phyloP scores from a whole-genome alignment of 768 basidiomycete genomes.

The Tylopilus balloui region DNA sequence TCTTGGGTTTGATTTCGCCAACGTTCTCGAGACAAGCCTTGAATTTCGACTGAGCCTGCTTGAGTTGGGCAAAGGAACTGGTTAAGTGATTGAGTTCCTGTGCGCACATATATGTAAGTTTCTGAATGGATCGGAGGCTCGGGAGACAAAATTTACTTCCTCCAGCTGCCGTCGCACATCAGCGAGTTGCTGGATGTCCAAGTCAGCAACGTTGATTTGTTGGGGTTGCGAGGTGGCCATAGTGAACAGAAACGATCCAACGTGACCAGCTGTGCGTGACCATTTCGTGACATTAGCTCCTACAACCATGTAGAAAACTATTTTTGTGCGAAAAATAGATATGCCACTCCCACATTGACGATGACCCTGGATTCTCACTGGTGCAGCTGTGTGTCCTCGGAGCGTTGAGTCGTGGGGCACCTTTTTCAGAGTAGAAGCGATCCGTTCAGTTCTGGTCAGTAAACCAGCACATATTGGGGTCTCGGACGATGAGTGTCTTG shows the following conservation, averaged over 20 bases:
- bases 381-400: no score
- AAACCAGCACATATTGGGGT: no score
- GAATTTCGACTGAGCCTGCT: slow-evolving; percentile 92
- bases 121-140: neutral
- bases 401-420: no score
- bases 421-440: no score
- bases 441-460: no score
- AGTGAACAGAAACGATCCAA: neutral
- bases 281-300: slow-evolving; percentile 3
- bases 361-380: no score
- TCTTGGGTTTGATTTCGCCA: slow-evolving; percentile 64
- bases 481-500: no score
- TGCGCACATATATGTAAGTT: neutral
- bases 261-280: slow-evolving; percentile 12
- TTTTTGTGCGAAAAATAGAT: no score
- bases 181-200: slow-evolving; percentile 80
- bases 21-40: slow-evolving; percentile 80
- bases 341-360: no score
- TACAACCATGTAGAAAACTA: no score
- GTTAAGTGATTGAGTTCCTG: slow-evolving; percentile 93
- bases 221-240: slow-evolving; percentile 50
- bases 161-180: slow-evolving; percentile 92
- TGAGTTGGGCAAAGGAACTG: slow-evolving; percentile 87
- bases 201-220: slow-evolving; percentile 74
- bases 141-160: slow-evolving; percentile 49